Base-by-base conservation (phyloP, 257 asterid species). In the Linaria vulgaris region DNA sequence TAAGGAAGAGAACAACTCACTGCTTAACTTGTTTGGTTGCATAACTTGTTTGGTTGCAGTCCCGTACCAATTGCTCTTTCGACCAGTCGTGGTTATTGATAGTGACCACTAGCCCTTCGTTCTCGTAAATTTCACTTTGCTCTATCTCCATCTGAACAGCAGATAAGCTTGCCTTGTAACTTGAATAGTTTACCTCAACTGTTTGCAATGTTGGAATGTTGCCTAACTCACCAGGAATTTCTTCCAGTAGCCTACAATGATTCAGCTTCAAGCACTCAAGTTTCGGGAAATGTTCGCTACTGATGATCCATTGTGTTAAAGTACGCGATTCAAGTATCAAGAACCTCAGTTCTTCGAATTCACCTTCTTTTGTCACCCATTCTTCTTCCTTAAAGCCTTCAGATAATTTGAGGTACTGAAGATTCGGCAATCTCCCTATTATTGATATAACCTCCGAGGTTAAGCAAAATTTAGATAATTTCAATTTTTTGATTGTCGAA, bases 181-280 rank as follows among this genome's bases (percentile, higher is more conserved):
- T n/a, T 9, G 15, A 21, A 19, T 56, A 1, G 7, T 44, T 7
- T 44, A 73, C 56, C 46, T 67, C 62, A 41, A 73, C 61, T 19
- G 10, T 37, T 48, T 54, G 66, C 51, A 67, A 39, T 5, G 73
- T 61, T 23, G 37, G 11, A 41, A 53, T 67, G 12, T 73, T 9
- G 3, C 51, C 30, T 1, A 72, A 53, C 15, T 30, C 38, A 38
- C 15, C 17, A 41, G 73, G 73, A 27, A 73, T 52, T 61, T 23
- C 56, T 8, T 34, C 23, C 60, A 61, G 45, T 0, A 49, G 31
- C 16, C 10, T 0, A 56, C 69, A 67, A 23, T 21, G 14, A 9
- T 0, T 8, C 59, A 73, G 25, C 17, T 50, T 53, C 46, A 68
- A 23, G 1, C 27, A 41, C 23, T 73, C 59, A 48, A 72, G 77